Conservation (phyloP, 1,139 yeast genomes). For the Yamadazyma aaseri region DNA sequence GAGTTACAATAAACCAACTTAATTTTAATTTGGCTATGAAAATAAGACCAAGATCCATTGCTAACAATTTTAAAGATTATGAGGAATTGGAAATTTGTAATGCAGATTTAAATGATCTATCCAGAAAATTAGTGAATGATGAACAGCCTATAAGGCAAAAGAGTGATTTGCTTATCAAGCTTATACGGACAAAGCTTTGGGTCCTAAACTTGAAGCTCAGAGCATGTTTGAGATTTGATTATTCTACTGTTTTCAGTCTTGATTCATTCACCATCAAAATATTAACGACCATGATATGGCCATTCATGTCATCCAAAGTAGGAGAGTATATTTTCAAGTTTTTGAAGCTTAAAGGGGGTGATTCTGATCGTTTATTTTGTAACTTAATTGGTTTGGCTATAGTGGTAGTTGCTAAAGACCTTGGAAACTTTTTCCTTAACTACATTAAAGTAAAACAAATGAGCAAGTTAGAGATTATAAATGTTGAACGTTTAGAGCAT, state of each 20-base stretch:
- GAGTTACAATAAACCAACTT: slow-evolving; percentile 42
- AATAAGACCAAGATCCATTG: slow-evolving; percentile 36
- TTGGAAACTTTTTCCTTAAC: slow-evolving; percentile 30
- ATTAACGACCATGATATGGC: slow-evolving; percentile 42
- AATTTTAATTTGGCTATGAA: slow-evolving; percentile 39
- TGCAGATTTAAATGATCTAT: slow-evolving; percentile 13
- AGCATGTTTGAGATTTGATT: slow-evolving; percentile 39
- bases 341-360: slow-evolving; percentile 2
- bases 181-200: slow-evolving; percentile 13
- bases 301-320: slow-evolving; percentile 35
- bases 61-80: slow-evolving; percentile 27
- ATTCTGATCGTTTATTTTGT: neutral
- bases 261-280: slow-evolving; percentile 28
- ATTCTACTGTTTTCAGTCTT: slow-evolving; percentile 25
- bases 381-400: slow-evolving; percentile 34
- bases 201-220: slow-evolving; percentile 22
- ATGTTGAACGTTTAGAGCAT: slow-evolving; percentile 8
- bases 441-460: slow-evolving; percentile 26
- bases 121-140: slow-evolving; percentile 5
- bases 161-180: slow-evolving; percentile 6
- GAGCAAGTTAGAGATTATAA: slow-evolving; percentile 19
- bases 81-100: slow-evolving; percentile 25
- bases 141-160: slow-evolving; percentile 4
- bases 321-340: slow-evolving; percentile 25
- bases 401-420: slow-evolving; percentile 36